Evolutionary conservation across 208 protist species (phyloP).

Genomic region (Leishmania tropica): DNA sequence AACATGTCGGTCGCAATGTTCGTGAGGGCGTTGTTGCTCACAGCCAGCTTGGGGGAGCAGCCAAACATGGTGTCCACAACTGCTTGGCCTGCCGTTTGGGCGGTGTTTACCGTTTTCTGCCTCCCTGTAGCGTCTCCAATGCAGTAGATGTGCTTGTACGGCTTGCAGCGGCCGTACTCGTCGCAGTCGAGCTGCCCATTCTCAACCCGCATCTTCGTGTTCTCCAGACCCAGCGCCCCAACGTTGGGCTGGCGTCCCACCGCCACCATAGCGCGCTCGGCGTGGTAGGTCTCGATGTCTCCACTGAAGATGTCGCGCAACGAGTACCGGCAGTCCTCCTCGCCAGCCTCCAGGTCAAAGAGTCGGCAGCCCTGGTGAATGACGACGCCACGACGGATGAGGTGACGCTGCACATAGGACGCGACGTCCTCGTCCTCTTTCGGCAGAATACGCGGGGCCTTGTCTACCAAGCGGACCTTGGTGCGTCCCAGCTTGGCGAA

Average conservation of each 20-base stretch:
- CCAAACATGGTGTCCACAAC: conserved; percentile 72
- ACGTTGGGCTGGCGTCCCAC: conserved; percentile 62
- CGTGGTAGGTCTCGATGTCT: conserved; percentile 46
- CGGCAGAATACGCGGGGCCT: conserved; percentile 51
- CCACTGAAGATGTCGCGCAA: conserved; percentile 41
- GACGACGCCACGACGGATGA: conserved; percentile 47
- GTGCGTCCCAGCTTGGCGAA: conserved; percentile 67
- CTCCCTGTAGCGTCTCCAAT: conserved; percentile 54
- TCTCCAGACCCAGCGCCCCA: conserved; percentile 54
- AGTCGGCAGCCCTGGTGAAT: conserved; percentile 60
- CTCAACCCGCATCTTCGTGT: conserved; percentile 49
- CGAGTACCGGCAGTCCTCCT: conserved; percentile 48
- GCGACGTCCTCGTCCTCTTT: conserved; percentile 76
- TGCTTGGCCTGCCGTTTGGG: conserved; percentile 45
- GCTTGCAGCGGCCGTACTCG: conserved; percentile 51
- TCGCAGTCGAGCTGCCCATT: conserved; percentile 53
- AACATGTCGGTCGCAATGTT: conserved; percentile 62
- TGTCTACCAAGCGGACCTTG: conserved; percentile 62
- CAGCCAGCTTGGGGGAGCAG: conserved; percentile 21
- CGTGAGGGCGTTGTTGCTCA: conserved; percentile 25
- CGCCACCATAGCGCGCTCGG: conserved; percentile 62
- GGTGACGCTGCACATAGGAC: conserved; percentile 42
- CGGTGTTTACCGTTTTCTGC: conserved; percentile 46
- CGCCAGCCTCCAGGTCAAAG: conserved; percentile 52
- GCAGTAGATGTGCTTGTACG: conserved; percentile 79